Percentiles rank a stretch among this genome's conserved stretches.
Conservation (phyloP, 129 eudicot species). For the Oenanthe sinensis region DNA sequence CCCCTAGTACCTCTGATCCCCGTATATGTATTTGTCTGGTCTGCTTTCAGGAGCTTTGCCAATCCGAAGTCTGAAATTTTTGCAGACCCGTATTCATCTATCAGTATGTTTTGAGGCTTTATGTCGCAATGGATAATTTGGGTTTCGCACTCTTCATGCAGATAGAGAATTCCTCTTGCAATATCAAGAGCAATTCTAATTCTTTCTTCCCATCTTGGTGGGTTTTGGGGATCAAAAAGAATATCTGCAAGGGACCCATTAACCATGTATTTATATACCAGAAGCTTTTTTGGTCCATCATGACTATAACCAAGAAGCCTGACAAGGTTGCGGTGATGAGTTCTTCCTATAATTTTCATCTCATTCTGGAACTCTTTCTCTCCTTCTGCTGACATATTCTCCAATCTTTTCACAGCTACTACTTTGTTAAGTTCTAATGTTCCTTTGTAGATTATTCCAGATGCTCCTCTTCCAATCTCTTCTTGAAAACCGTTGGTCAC, state of each 20-base stretch:
- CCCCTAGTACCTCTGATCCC: constrained; percentile 2
- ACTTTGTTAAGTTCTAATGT: constrained; percentile 13
- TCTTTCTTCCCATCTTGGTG: constrained; percentile 4
- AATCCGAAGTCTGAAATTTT: constrained; percentile 9
- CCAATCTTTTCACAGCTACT: constrained; percentile 39
- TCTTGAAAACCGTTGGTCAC: constrained; percentile 30
- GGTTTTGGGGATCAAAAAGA: constrained; percentile 14
- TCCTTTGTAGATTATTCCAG: constrained; percentile 42
- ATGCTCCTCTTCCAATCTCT: constrained; percentile 40
- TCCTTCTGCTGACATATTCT: constrained; percentile 19
- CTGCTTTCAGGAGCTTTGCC: constrained; percentile 5
- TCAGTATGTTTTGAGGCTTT: constrained; percentile 10
- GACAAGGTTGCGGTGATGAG: constrained; percentile 40
- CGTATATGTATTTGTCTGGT: neutral
- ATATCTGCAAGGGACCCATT: constrained; percentile 42
- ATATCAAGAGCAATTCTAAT: neutral
- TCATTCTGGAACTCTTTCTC: constrained; percentile 42
- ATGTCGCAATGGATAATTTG: constrained; percentile 6
- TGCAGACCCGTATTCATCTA: neutral
- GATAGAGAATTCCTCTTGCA: constrained; percentile 6
- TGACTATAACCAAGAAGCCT: constrained; percentile 30
- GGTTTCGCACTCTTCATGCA: constrained; percentile 6
- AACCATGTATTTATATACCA: constrained; percentile 42
- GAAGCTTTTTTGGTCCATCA: constrained; percentile 25
- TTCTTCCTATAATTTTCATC: constrained; percentile 32